Evolutionary conservation across 2,329 filamentous ascomycete genomes (phyloP).

Genomic region (Xylariaceae sp.): DNA sequence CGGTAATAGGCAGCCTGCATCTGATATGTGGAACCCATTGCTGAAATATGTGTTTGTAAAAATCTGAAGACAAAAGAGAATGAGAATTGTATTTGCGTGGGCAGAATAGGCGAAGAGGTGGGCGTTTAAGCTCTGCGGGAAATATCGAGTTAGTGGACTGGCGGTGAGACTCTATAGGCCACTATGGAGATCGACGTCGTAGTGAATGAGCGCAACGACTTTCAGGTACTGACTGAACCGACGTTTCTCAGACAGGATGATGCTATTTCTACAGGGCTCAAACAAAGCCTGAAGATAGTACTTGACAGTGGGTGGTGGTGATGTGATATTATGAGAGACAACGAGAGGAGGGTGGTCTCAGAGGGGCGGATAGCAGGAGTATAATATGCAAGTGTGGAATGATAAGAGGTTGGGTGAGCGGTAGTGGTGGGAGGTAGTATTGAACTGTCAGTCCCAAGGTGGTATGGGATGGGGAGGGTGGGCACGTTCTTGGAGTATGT

Average conservation of each 20-base stretch:
- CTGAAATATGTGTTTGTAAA: conserved; percentile 22
- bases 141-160: conserved; percentile 24
- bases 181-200: neutral
- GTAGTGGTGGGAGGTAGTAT: conserved; percentile 12
- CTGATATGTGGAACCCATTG: conserved; percentile 50
- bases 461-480: conserved; percentile 16
- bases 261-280: conserved; percentile 1
- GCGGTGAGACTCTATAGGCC: conserved; percentile 17
- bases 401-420: conserved; percentile 25
- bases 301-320: conserved; percentile 16
- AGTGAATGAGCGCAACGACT: neutral
- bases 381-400: conserved; percentile 20
- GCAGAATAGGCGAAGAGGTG: conserved; percentile 7
- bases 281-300: conserved; percentile 23
- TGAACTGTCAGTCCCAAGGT: conserved; percentile 14
- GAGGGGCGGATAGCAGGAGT: conserved; percentile 16
- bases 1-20: conserved; percentile 49
- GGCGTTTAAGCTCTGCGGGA: conserved; percentile 20
- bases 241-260: conserved; percentile 2
- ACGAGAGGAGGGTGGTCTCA: conserved; percentile 22
- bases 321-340: conserved; percentile 22
- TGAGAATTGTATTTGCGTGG: conserved; percentile 16
- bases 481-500: conserved; percentile 11
- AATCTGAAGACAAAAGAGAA: conserved; percentile 9
- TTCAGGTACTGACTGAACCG: conserved; percentile 1